phyloP scores from a whole-genome alignment of 1,284 basidiomycete species.

The Boletus sp. region DNA sequence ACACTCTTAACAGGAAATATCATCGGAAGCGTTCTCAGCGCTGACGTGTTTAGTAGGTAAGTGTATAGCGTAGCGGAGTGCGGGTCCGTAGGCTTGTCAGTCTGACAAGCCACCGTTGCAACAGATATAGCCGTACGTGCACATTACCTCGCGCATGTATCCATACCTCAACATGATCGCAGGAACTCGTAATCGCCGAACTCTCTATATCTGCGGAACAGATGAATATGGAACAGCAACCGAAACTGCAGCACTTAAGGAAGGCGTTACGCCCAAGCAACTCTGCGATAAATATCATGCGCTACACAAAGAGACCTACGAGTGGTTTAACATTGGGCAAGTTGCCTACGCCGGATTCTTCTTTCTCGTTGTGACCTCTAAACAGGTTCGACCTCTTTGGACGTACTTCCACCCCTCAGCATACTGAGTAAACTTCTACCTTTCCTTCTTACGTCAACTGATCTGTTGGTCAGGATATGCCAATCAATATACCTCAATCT shows the following conservation, averaged over 20 bases:
- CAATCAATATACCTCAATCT: conserved; percentile 87
- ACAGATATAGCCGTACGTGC: conserved; percentile 65
- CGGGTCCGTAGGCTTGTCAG: neutral
- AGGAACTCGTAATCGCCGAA: conserved; percentile 75
- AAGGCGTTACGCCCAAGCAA: conserved; percentile 81
- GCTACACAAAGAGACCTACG: conserved; percentile 89
- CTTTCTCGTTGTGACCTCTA: conserved; percentile 6
- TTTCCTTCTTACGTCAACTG: conserved; percentile 1
- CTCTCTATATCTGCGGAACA: conserved; percentile 91
- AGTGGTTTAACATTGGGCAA: conserved; percentile 89
- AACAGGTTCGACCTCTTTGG: conserved; percentile 95
- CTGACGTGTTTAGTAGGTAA: conserved; percentile 94
- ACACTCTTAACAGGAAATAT: conserved; percentile 72
- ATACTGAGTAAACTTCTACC: conserved; percentile 71
- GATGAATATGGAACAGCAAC: conserved; percentile 99
- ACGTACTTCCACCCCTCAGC: conserved; percentile 85
- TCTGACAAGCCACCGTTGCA: conserved; percentile 2
- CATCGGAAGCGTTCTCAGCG: conserved; percentile 93
- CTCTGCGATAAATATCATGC: conserved; percentile 94
- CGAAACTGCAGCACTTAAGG: conserved; percentile 95
- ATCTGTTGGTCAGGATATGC: conserved; percentile 60
- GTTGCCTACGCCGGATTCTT: conserved; percentile 16
- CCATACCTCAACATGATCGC: conserved; percentile 7
- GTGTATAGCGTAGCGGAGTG: conserved; percentile 26
- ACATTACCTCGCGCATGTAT: neutral